Percentiles rank a stretch among this genome's conserved stretches.
phyloP scores from a whole-genome alignment of 1,284 basidiomycete genomes.

The Macrocystidia cucumis region DNA sequence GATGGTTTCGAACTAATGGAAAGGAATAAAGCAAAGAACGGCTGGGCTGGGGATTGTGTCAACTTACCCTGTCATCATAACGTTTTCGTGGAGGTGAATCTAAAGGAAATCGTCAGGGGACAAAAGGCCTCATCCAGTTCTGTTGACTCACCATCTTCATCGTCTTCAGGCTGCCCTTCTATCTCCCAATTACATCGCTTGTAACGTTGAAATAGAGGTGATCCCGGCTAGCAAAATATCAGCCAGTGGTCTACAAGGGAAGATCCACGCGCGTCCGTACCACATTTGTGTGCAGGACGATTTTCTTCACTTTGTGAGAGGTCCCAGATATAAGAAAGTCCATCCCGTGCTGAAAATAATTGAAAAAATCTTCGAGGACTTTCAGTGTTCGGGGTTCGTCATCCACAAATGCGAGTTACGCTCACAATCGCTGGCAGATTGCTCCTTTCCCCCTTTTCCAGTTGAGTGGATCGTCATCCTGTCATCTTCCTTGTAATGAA shows the following conservation, averaged over 20 bases:
- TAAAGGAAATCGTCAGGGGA: conserved; percentile 25
- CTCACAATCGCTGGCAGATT: conserved; percentile 37
- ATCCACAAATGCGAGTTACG: conserved; percentile 1
- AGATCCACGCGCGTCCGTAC: conserved; percentile 42
- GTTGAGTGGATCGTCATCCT: conserved; percentile 75
- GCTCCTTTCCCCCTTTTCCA: conserved; percentile 17
- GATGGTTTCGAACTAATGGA: conserved; percentile 71
- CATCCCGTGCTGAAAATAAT: conserved; percentile 84
- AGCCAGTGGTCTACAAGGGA: background rate
- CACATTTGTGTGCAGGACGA: conserved; percentile 80
- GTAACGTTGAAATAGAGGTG: conserved; percentile 81
- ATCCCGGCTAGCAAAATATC: conserved; percentile 58
- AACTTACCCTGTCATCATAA: conserved; percentile 56
- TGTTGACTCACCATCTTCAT: conserved; percentile 54
- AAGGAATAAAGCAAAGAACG: conserved; percentile 17
- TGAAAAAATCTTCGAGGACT: conserved; percentile 91
- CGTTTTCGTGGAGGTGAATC: conserved; percentile 61
- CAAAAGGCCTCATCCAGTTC: conserved; percentile 5
- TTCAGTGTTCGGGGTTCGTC: no score
- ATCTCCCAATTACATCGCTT: conserved; percentile 88
- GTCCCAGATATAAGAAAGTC: conserved; percentile 75
- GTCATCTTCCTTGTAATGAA: conserved; percentile 84
- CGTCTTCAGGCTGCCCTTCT: conserved; percentile 64
- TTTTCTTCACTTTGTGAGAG: conserved; percentile 73
- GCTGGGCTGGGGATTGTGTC: conserved; percentile 1